Evolutionary conservation across 345 rosid species (phyloP).

Genomic region (Dipteronia sinensis): DNA sequence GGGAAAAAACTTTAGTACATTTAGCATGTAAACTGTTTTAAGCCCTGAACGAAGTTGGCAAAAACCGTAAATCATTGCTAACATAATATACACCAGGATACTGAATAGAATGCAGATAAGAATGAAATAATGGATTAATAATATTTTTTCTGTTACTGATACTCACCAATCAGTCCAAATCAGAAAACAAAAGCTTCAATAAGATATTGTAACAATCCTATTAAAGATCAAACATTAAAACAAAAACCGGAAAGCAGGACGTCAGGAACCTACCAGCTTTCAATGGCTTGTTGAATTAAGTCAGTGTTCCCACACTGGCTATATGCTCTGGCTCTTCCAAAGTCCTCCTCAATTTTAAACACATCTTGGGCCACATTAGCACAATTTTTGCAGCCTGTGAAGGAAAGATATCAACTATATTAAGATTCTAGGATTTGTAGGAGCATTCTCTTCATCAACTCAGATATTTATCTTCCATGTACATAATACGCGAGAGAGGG

Average conservation of each 20-base stretch:
- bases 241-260: conserved; percentile 2
- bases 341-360: conserved; percentile 86
- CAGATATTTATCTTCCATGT: not conserved
- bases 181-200: not conserved
- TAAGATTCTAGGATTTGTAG: not conserved
- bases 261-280: conserved; percentile 63
- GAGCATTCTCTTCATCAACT: not conserved
- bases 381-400: conserved; percentile 92
- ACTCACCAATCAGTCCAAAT: not conserved
- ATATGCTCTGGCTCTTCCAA: conserved; percentile 90
- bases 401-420: not conserved
- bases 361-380: conserved; percentile 74
- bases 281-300: conserved; percentile 79
- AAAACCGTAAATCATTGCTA: not conserved
- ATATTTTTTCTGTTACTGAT: not conserved
- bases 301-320: conserved; percentile 64
- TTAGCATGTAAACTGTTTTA: not conserved
- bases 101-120: not conserved
- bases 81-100: not conserved
- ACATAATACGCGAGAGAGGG: not conserved
- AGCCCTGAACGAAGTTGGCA: not conserved
- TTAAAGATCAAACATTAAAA: not conserved
- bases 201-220: not conserved
- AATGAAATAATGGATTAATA: not conserved
- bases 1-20: not conserved